phyloP scores from a whole-genome alignment of 73 alveolate species.

The Blepharisma stoltei region DNA sequence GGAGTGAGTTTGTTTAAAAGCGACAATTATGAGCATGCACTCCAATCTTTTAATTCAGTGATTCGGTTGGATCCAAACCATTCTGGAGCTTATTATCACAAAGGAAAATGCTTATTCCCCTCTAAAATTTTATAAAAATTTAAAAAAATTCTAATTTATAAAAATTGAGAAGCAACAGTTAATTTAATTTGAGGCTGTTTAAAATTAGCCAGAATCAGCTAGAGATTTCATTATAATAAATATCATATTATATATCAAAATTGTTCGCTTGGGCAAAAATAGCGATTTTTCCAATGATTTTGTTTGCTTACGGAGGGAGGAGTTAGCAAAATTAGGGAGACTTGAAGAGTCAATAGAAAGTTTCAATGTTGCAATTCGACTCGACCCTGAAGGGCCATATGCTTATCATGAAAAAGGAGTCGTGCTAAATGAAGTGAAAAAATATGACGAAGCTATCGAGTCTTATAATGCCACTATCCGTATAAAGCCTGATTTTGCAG shows the following conservation, averaged over 20 bases:
- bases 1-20: not conserved
- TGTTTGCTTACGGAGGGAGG: too few species aligned
- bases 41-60: conserved; percentile 44
- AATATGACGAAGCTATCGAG: conserved; percentile 67
- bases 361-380: conserved; percentile 43
- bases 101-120: too few species aligned
- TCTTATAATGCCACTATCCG: conserved; percentile 65
- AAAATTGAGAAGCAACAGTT: too few species aligned
- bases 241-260: too few species aligned
- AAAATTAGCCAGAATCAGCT: too few species aligned
- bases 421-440: conserved; percentile 67
- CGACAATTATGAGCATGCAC: conserved; percentile 39
- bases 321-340: not conserved
- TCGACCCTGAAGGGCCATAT: conserved; percentile 42
- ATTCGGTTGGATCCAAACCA: conserved; percentile 46
- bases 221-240: too few species aligned
- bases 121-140: too few species aligned
- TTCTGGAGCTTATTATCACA: conserved; percentile 53
- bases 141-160: too few species aligned
- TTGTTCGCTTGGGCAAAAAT: too few species aligned
- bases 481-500: conserved; percentile 39
- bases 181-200: too few species aligned
- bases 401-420: conserved; percentile 66
- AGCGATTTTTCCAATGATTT: too few species aligned
- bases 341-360: conserved; percentile 30